Conservation (phyloP, 2,329 filamentous ascomycete species). For the Trichoderma simmonsii region DNA sequence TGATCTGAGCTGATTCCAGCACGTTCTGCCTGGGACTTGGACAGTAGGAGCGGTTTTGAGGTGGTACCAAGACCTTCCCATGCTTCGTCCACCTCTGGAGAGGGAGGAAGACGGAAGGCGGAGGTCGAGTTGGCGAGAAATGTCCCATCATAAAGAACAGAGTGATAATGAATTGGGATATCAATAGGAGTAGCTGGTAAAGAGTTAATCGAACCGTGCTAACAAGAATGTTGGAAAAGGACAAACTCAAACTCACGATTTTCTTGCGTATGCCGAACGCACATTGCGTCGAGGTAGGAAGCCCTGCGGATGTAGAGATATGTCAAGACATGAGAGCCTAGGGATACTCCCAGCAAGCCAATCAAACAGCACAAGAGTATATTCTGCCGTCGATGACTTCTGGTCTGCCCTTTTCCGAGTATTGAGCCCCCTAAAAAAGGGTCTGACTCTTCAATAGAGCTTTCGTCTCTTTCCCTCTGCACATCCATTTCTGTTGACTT, state of each 20-base stretch:
- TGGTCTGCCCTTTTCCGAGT: background rate
- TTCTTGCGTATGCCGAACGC: conserved; percentile 7
- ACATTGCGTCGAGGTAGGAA: conserved; percentile 1
- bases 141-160: background rate
- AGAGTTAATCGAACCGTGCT: background rate
- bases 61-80: conserved; percentile 11
- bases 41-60: conserved; percentile 4
- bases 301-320: conserved; percentile 2
- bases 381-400: background rate
- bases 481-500: background rate
- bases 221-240: background rate
- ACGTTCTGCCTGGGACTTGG: background rate
- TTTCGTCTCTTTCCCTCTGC: conserved; percentile 2
- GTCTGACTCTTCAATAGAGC: background rate
- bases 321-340: background rate
- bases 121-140: conserved; percentile 12
- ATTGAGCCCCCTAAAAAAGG: background rate
- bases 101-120: background rate
- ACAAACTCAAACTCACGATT: background rate
- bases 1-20: background rate
- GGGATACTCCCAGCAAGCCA: background rate
- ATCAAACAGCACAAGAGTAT: background rate
- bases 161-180: conserved; percentile 10
- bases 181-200: background rate
- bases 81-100: conserved; percentile 5